These are phyloP conservation scores for Hygrophila difformis DNA, from an alignment of 257 asterid genomes.

Conservation along the genomic window DNA sequence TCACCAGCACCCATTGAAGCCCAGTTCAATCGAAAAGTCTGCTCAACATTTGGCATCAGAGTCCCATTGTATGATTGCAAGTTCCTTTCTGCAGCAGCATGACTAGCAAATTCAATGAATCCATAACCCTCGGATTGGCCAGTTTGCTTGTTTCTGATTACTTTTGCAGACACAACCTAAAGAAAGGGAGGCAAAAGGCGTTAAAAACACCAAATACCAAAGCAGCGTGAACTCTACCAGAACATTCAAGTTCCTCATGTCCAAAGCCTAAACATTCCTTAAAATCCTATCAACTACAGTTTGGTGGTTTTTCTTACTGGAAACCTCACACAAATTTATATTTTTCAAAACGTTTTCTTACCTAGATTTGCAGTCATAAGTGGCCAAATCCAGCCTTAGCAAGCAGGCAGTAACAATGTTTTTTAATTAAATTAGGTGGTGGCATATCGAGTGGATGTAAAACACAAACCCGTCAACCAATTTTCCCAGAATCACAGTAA, in stretches of 20 bases:
- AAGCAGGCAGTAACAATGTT: too few species aligned
- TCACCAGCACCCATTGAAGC: constrained; percentile 93
- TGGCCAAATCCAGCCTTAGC: too few species aligned
- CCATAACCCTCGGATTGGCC: constrained; percentile 86
- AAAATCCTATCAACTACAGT: too few species aligned
- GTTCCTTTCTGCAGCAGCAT: constrained; percentile 78
- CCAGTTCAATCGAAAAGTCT: constrained; percentile 78
- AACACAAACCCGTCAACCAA: background rate
- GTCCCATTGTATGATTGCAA: constrained; percentile 64
- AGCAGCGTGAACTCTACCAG: too few species aligned
- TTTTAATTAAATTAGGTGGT: too few species aligned
- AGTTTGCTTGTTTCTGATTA: constrained; percentile 80
- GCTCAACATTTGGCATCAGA: constrained; percentile 73
- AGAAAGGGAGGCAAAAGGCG: background rate
- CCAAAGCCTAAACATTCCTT: too few species aligned
- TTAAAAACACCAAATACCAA: background rate
- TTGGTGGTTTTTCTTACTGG: too few species aligned
- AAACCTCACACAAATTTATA: too few species aligned
- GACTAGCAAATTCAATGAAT: constrained; percentile 70
- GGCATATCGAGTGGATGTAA: background rate
- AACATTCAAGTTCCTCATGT: too few species aligned
- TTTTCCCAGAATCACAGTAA: too few species aligned
- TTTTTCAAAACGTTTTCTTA: too few species aligned
- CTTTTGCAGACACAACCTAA: constrained; percentile 67
- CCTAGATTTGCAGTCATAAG: too few species aligned